Evolutionary conservation across 208 protist species (phyloP), one percentile per base, ranked within the genome.

Genomic region (Leptomonas pyrrhocoris): DNA sequence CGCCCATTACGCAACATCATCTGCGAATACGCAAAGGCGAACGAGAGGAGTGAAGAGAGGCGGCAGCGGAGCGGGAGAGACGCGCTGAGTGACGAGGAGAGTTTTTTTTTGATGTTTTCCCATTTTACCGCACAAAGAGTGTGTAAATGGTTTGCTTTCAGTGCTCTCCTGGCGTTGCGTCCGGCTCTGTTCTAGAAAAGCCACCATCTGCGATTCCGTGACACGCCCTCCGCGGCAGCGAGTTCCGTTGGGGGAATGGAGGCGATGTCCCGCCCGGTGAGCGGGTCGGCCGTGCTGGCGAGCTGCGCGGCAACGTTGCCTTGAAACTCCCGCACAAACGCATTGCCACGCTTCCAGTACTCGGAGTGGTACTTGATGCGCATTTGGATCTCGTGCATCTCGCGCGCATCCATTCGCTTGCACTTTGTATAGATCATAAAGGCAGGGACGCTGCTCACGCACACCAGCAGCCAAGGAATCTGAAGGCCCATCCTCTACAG

Each of bases 321-420:
- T 40, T 74, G 78, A 42, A 86, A 76, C 23, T 51, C 40, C 16
- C 60, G 55, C 21, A 79, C 73, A 68, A 94, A 91, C 34, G 66
- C 63, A 54, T 88, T 89, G 2, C 84, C 89, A n/a, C 82, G 81
- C 68, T 82, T 81, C 82, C 89, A 89, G 64, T 86, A 94, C 72
- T 91, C 84, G 59, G 84, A 74, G 74, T 85, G 79, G 63, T 94
- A 92, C 63, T 92, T 92, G 53, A 92, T 65, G 19, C 85, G 84
- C 89, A 94, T 94, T 45, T 92, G 86, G 25, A 94, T 82, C 60
- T 90, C 86, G 54, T 94, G 89, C 64, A 71, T 90, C 75, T 94
- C 86, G 15, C 79, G 77, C 30, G 83, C 86, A 56, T 94, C 86
- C 77, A 94, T 94, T 23, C 89, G 86, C 57, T 79, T 77, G 0